Evolutionary conservation across 2,329 filamentous ascomycete species (phyloP).

Genomic region (Colletotrichum lentis): DNA sequence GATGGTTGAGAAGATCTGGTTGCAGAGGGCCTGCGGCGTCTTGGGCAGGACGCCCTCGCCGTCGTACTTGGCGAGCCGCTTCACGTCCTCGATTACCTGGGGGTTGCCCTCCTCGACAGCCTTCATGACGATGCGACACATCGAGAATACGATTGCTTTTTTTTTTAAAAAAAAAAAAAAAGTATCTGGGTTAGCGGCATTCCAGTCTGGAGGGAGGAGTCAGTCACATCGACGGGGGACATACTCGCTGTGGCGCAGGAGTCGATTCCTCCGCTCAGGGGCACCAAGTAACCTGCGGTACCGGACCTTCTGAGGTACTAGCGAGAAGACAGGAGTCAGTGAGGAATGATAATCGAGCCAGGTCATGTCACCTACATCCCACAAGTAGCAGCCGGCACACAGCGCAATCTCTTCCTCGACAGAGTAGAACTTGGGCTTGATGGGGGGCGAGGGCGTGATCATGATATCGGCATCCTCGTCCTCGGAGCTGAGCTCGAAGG

Average conservation of each 20-base stretch:
- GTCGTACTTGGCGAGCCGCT: constrained; percentile 45
- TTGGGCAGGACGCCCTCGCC: constrained; percentile 53
- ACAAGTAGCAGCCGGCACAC: constrained; percentile 72
- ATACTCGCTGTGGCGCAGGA: constrained; percentile 59
- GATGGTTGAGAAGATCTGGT: constrained; percentile 58
- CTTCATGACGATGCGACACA: constrained; percentile 64
- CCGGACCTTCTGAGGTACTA: constrained; percentile 36
- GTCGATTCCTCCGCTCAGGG: constrained; percentile 65
- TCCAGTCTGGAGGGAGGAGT: too few relatives aligned
- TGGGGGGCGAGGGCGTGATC: constrained; percentile 51
- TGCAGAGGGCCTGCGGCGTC: constrained; percentile 64
- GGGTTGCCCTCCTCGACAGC: constrained; percentile 56
- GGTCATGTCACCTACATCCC: constrained; percentile 52
- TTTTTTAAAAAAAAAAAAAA: too few relatives aligned
- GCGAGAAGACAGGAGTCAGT: background rate
- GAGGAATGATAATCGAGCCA: background rate
- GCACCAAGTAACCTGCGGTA: constrained; percentile 63
- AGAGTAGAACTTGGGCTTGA: constrained; percentile 62
- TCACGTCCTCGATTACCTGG: constrained; percentile 50
- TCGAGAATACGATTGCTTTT: constrained; percentile 52
- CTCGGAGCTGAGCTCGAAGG: constrained; percentile 47
- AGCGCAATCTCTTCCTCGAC: constrained; percentile 74
- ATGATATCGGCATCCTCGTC: constrained; percentile 53
- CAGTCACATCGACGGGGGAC: background rate
- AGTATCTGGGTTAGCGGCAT: background rate